Conservation (phyloP, 2,329 filamentous ascomycete species). For the Tolypocladium sp. region DNA sequence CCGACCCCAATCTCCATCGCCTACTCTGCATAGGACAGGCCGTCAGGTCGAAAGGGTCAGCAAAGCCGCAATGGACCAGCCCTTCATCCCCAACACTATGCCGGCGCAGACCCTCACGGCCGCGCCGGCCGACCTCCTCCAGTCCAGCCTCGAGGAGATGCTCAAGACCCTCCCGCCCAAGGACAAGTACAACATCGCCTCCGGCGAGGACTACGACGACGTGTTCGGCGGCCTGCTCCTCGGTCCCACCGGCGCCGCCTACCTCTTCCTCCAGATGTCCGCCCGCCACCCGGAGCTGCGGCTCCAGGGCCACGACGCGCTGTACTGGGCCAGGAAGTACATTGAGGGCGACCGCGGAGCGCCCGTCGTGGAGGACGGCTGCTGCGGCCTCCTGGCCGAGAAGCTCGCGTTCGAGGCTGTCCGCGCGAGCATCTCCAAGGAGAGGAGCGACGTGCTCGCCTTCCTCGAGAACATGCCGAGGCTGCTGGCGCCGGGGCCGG, state of each 20-base stretch:
- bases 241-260: constrained; percentile 47
- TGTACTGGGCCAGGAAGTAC: constrained; percentile 39
- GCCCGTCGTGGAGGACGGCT: constrained; percentile 25
- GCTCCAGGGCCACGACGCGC: constrained; percentile 29
- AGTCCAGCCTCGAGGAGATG: constrained; percentile 25
- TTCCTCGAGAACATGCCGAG: constrained; percentile 30
- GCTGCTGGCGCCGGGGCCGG: constrained; percentile 15
- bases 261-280: constrained; percentile 43
- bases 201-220: constrained; percentile 8
- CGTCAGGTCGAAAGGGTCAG: neutral
- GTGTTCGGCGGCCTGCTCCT: constrained; percentile 37
- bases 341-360: constrained; percentile 27
- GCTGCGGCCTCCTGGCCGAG: constrained; percentile 43
- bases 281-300: constrained; percentile 30
- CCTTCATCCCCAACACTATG: constrained; percentile 21
- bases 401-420: constrained; percentile 37
- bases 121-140: constrained; percentile 18
- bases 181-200: constrained; percentile 15
- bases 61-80: constrained; percentile 11
- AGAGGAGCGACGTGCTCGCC: constrained; percentile 24
- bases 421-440: constrained; percentile 29
- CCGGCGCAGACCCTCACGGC: constrained; percentile 17
- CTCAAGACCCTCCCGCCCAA: constrained; percentile 26
- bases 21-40: neutral
- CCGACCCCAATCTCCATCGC: neutral